These are phyloP conservation scores for Clarireedia hainanense DNA, from an alignment of 2,329 filamentous ascomycete genomes.

Conservation along the genomic window DNA sequence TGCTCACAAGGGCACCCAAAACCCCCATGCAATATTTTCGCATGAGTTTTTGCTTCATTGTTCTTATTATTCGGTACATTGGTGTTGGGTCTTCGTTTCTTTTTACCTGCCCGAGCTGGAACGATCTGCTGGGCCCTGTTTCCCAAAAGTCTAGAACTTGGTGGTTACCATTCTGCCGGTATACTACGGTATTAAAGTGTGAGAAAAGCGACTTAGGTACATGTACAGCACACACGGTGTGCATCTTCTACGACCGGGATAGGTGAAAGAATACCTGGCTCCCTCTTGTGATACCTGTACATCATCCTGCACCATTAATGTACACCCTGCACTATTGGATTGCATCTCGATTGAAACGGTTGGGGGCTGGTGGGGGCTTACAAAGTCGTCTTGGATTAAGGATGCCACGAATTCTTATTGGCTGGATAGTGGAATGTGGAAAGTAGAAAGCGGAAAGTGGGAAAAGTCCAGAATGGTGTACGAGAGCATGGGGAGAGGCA, in stretches of 20 bases:
- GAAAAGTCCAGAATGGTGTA: background rate
- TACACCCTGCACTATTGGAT: background rate
- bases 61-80: background rate
- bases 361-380: background rate
- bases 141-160: background rate
- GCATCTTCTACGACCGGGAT: background rate
- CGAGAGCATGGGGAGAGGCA: background rate
- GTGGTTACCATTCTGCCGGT: constrained; percentile 1
- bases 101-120: background rate
- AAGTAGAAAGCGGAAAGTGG: background rate
- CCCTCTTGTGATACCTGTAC: background rate
- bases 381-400: background rate
- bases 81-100: background rate
- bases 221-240: too few relatives aligned
- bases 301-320: too few relatives aligned
- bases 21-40: too few relatives aligned
- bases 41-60: background rate
- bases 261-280: background rate
- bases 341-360: background rate
- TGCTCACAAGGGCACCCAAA: too few relatives aligned
- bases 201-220: too few relatives aligned
- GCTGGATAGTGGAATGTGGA: too few relatives aligned
- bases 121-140: too few relatives aligned
- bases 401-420: background rate
- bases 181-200: background rate